Percentiles rank a stretch among this genome's conserved stretches.
These are phyloP conservation scores for Kwoniella dendrophila DNA, from an alignment of 768 basidiomycete genomes.

Conservation along the genomic window DNA sequence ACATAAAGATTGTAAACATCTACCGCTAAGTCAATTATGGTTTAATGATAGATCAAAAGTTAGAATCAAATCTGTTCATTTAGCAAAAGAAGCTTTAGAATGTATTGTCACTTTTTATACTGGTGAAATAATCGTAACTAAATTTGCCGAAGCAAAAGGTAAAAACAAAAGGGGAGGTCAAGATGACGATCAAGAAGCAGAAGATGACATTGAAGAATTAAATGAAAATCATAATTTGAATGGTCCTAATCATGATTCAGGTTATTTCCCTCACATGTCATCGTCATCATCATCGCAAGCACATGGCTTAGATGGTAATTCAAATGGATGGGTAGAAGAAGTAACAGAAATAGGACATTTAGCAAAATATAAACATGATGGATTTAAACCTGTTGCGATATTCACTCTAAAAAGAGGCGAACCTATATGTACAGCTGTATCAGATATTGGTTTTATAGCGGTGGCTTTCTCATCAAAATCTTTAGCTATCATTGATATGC, in stretches of 20 bases:
- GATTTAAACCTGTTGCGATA: slow-evolving; percentile 67
- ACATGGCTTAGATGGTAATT: slow-evolving; percentile 34
- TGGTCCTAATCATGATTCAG: slow-evolving; percentile 46
- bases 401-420: slow-evolving; percentile 61
- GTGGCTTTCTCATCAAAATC: slow-evolving; percentile 67
- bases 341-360: slow-evolving; percentile 64
- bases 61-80: slow-evolving; percentile 53
- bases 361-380: slow-evolving; percentile 55
- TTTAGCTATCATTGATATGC: slow-evolving; percentile 70
- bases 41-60: slow-evolving; percentile 50
- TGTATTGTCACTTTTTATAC: slow-evolving; percentile 55
- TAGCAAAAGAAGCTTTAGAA: slow-evolving; percentile 57
- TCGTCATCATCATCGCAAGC: slow-evolving; percentile 41
- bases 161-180: too few relatives aligned
- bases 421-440: slow-evolving; percentile 65
- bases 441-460: slow-evolving; percentile 79
- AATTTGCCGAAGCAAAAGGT: slow-evolving; percentile 51
- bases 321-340: slow-evolving; percentile 58
- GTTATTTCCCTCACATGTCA: slow-evolving; percentile 64
- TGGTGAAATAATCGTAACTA: slow-evolving; percentile 57
- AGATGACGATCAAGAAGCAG: too few relatives aligned
- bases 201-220: slow-evolving; percentile 38
- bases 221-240: slow-evolving; percentile 29
- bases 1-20: slow-evolving; percentile 41
- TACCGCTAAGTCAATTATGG: slow-evolving; percentile 50